Base-by-base conservation (phyloP, 352 stramenopile species). In the Peronospora belbahrii region DNA sequence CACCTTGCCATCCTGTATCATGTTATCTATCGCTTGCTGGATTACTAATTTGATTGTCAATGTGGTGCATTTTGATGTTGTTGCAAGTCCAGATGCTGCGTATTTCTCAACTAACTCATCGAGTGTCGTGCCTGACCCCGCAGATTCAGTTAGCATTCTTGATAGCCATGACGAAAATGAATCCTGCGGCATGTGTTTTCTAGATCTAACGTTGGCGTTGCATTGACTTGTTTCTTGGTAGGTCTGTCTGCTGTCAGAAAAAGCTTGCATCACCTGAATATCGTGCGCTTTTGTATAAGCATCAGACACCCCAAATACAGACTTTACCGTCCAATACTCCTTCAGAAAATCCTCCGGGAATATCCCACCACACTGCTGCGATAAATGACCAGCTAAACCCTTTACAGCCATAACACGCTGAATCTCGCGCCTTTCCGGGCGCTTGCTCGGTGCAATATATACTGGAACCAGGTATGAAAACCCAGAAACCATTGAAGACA, bases 291-390 rank as follows among this genome's bases (percentile, higher is more conserved):
- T 38, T 20, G 44, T 48, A 28, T 14, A 5, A 43, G 36, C n/a
- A 11, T 64, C 67, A 37, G 50, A 58, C 14, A 62, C 20, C 3
- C 50, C 36, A 56, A 78, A 73, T 25, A 74, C 52, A 2, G 64
- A 74, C 32, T 76, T 91, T 1, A 91, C 73, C 7, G 42, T 46
- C 79, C 79, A 91, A 40, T 80, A 85, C 11, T 86, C 74, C 13
- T 75, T 74, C 22, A 88, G 41, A 41, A 90, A 88, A 34, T 86
- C 73, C 22, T 91, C 76, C 0, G 74, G 71, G 4, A 57, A 47
- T 2, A 70, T 61, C 0, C 74, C 75, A 43, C 52, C 56, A 23
- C 62, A 85, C 17, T 58, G 51, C 3, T 57, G 64, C 4, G 70
- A 72, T 6, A 91, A 53, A 55, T 91, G 79, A 27, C 74, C 79